These are phyloP conservation scores for Urochloa ruziziensis DNA, from an alignment of 176 grass and related monocot genomes.

Conservation along the genomic window DNA sequence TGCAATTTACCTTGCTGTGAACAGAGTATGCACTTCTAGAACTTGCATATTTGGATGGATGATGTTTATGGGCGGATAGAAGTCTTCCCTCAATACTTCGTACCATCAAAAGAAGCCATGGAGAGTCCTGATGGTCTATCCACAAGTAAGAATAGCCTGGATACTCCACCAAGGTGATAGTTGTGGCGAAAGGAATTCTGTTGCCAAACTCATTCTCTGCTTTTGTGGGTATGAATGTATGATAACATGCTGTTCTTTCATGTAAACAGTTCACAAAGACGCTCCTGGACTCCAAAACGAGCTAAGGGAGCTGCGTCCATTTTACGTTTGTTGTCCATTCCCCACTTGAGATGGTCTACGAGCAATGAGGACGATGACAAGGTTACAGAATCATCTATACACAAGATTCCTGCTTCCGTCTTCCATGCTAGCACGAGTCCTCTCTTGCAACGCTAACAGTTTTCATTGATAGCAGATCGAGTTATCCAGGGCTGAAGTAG, in stretches of 20 bases:
- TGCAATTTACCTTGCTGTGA: background rate
- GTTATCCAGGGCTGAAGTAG: conserved; percentile 77
- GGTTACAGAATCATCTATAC: conserved; percentile 28
- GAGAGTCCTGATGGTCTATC: conserved; percentile 36
- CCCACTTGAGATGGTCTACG: conserved; percentile 69
- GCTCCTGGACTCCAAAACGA: conserved; percentile 64
- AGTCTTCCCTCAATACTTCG: conserved; percentile 78
- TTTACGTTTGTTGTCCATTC: conserved; percentile 66
- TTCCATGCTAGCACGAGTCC: background rate
- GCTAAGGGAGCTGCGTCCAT: conserved; percentile 80
- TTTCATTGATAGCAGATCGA: conserved; percentile 46
- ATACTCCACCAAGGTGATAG: conserved; percentile 63
- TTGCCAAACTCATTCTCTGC: background rate
- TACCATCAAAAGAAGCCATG: conserved; percentile 45
- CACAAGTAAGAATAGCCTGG: conserved; percentile 42
- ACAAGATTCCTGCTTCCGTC: background rate
- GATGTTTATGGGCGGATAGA: conserved; percentile 81
- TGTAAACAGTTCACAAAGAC: conserved; percentile 34
- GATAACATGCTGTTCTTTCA: conserved; percentile 17
- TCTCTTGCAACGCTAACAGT: background rate
- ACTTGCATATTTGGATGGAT: conserved; percentile 59
- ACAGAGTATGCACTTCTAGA: conserved; percentile 44
- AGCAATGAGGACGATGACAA: conserved; percentile 76
- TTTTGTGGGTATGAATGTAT: background rate
- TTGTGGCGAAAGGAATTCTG: background rate